Evolutionary conservation across 805 yeast genomes (phyloP).

Genomic region (Vanderwaltozyma yarrowii): DNA sequence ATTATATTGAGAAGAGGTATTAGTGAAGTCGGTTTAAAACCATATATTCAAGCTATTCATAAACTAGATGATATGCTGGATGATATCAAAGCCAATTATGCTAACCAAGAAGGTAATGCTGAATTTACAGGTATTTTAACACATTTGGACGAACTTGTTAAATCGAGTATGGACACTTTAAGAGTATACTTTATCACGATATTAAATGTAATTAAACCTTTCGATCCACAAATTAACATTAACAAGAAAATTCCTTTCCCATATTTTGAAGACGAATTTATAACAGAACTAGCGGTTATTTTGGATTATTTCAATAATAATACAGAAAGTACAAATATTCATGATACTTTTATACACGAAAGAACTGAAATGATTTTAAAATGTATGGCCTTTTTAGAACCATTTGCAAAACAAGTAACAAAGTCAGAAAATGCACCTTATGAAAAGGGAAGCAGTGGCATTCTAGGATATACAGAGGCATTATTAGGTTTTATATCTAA

Average conservation of each 20-base stretch:
- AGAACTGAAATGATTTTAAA: constrained; percentile 34
- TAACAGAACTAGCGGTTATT: constrained; percentile 33
- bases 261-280: constrained; percentile 28
- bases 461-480: constrained; percentile 43
- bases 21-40: constrained; percentile 26
- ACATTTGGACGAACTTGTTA: constrained; percentile 46
- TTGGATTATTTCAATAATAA: constrained; percentile 36
- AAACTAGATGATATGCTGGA: constrained; percentile 38
- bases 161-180: constrained; percentile 46
- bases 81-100: constrained; percentile 29
- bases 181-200: constrained; percentile 39
- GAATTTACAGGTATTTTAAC: constrained; percentile 60
- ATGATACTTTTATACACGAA: constrained; percentile 32
- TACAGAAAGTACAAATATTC: constrained; percentile 24
- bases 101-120: constrained; percentile 15
- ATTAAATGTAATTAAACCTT: constrained; percentile 34
- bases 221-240: constrained; percentile 36
- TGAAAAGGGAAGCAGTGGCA: constrained; percentile 53
- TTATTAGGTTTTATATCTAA: constrained; percentile 39
- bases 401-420: constrained; percentile 34
- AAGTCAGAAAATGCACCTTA: constrained; percentile 38
- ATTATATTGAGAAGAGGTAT: constrained; percentile 26
- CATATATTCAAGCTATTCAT: constrained; percentile 33
- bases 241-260: constrained; percentile 35
- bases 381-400: constrained; percentile 37